Conservation (phyloP, 129 eudicot genomes). For the Chrysanthemum seticuspe region DNA sequence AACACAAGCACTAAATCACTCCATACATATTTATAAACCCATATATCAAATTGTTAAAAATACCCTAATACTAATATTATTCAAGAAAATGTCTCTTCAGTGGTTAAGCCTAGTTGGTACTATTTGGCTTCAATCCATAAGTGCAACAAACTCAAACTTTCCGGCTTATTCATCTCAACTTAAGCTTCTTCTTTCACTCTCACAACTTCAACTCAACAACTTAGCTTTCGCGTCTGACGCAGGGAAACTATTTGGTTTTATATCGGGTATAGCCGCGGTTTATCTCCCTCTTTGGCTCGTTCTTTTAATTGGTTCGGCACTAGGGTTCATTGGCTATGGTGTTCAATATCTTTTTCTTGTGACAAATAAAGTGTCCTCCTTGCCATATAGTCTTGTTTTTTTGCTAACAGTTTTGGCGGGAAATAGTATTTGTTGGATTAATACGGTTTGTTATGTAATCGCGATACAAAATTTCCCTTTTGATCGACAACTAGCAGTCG, state of each 20-base stretch:
- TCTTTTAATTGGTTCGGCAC: constrained; percentile 58
- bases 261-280: constrained; percentile 67
- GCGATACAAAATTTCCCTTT: constrained; percentile 69
- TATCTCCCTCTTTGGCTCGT: constrained; percentile 81
- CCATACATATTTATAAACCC: constrained; percentile 9
- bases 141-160: constrained; percentile 81
- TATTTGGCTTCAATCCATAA: constrained; percentile 81
- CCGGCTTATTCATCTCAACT: constrained; percentile 90
- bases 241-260: constrained; percentile 76
- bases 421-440: constrained; percentile 90
- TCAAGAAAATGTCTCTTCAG: constrained; percentile 56
- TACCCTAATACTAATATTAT: background rate
- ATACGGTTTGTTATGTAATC: constrained; percentile 74
- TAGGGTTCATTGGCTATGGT: constrained; percentile 76
- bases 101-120: constrained; percentile 81
- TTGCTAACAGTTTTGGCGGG: constrained; percentile 70
- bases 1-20: constrained; percentile 6
- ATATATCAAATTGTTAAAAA: background rate
- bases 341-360: constrained; percentile 59
- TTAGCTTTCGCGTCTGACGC: constrained; percentile 92
- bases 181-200: constrained; percentile 61
- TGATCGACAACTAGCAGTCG: constrained; percentile 66
- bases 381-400: constrained; percentile 58
- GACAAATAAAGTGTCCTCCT: constrained; percentile 33
- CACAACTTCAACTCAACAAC: constrained; percentile 89